phyloP scores from a whole-genome alignment of 139 green algal species.

The Chlamydomonas sphaeroides region DNA sequence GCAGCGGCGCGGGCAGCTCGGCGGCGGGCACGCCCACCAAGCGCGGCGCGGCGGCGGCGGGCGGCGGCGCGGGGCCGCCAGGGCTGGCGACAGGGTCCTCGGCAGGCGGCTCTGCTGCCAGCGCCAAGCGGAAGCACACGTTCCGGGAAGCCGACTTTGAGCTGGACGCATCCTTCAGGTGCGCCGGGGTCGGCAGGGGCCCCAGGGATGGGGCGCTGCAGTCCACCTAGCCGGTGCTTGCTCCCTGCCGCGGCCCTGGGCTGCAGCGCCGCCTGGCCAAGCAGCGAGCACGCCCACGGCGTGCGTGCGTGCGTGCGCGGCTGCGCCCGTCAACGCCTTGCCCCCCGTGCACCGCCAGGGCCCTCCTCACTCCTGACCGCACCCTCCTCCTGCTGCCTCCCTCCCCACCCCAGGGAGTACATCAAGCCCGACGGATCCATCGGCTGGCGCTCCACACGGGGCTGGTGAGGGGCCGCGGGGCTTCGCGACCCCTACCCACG shows the following conservation, averaged over 20 bases:
- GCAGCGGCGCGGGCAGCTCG: not conserved
- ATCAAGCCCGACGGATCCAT: constrained; percentile 59
- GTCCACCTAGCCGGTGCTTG: no score
- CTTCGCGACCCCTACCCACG: no score
- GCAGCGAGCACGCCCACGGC: no score
- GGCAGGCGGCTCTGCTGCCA: not conserved
- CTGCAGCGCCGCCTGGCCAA: no score
- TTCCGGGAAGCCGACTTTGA: constrained; percentile 53
- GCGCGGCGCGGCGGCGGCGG: no score
- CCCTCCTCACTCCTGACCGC: not conserved
- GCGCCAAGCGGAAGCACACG: constrained; percentile 34
- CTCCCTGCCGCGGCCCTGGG: no score
- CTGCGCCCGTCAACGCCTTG: no score
- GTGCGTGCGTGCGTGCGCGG: no score
- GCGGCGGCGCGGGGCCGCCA: not conserved
- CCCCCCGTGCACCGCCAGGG: no score
- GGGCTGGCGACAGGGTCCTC: not conserved
- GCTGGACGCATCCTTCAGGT: constrained; percentile 52
- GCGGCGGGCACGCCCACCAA: not conserved
- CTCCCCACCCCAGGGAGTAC: constrained; percentile 44
- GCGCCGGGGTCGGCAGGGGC: no score
- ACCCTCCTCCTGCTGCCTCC: not conserved
- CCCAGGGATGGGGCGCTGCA: no score
- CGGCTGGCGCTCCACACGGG: constrained; percentile 48
- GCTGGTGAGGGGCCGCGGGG: no score